Conservation (phyloP, 768 basidiomycete species). For the Mycena filopes region DNA sequence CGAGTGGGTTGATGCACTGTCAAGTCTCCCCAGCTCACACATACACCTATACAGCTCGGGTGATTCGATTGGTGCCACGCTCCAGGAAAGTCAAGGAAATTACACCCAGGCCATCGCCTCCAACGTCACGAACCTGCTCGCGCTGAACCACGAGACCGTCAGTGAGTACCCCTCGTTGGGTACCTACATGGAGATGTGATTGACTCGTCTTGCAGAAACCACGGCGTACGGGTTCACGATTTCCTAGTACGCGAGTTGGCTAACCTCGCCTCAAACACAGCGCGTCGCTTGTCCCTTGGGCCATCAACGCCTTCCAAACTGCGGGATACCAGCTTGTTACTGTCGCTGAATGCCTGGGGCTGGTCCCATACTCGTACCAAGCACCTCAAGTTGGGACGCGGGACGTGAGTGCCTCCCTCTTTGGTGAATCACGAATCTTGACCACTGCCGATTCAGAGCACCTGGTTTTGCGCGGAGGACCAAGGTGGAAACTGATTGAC, state of each 20-base stretch:
- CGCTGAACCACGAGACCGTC: conserved; percentile 44
- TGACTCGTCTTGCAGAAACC: conserved; percentile 12
- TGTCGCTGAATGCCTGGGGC: conserved; percentile 37
- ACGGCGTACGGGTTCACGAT: conserved; percentile 12
- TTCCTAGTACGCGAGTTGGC: not conserved
- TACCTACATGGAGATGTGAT: not conserved
- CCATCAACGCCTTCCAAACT: conserved; percentile 32
- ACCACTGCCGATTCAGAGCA: not conserved
- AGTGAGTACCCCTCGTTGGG: not conserved
- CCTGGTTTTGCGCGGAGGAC: conserved; percentile 19
- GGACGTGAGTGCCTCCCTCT: conserved; percentile 7
- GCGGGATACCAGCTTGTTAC: conserved; percentile 38
- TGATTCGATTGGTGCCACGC: conserved; percentile 51
- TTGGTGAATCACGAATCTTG: not conserved
- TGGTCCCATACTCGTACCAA: conserved; percentile 6
- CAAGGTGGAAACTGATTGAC: too few relatives aligned
- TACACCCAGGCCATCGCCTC: conserved; percentile 44
- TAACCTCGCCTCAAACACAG: not conserved
- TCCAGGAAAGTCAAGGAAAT: conserved; percentile 42
- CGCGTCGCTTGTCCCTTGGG: conserved; percentile 24
- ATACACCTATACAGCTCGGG: conserved; percentile 41
- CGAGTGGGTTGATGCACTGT: conserved; percentile 36
- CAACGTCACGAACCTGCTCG: conserved; percentile 46
- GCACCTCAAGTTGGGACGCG: not conserved
- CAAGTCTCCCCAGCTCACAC: too few relatives aligned